A percentile compares a stretch with the other conserved stretches of the same genome.
phyloP scores from a whole-genome alignment of 2,329 filamentous ascomycete genomes.

The Fusarium beomiforme region DNA sequence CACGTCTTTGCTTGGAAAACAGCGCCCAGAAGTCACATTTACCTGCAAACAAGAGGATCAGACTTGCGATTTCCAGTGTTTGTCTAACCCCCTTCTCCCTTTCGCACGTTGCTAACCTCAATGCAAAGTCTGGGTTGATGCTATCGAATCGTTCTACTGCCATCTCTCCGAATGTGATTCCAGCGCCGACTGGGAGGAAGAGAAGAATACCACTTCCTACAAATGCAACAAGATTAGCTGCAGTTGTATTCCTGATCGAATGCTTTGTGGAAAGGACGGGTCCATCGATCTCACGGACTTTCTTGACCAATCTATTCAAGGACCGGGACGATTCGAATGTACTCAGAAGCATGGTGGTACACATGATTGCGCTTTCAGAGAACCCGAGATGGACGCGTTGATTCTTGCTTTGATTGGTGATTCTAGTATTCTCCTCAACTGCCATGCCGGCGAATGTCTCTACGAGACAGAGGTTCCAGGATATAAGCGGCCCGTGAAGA shows the following conservation, averaged over 20 bases:
- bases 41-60: conserved; percentile 80
- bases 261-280: conserved; percentile 91
- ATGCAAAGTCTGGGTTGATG: conserved; percentile 88
- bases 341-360: conserved; percentile 69
- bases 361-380: conserved; percentile 82
- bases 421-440: conserved; percentile 84
- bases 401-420: conserved; percentile 93
- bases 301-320: conserved; percentile 81
- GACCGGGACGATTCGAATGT: conserved; percentile 86
- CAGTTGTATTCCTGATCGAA: conserved; percentile 87
- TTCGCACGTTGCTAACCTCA: conserved; percentile 9
- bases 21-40: conserved; percentile 94
- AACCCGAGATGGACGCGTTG: conserved; percentile 91
- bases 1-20: conserved; percentile 81
- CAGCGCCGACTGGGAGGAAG: conserved; percentile 71
- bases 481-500: conserved; percentile 87
- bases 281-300: conserved; percentile 95
- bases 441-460: conserved; percentile 89
- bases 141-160: conserved; percentile 96
- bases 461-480: conserved; percentile 94
- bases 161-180: conserved; percentile 84
- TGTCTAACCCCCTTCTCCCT: conserved; percentile 42
- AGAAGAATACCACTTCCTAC: conserved; percentile 85
- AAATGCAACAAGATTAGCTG: conserved; percentile 86
- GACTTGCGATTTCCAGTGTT: conserved; percentile 95